These are phyloP conservation scores for Calonectria multiphialidica DNA, from an alignment of 2,329 filamentous ascomycete genomes.

Conservation along the genomic window DNA sequence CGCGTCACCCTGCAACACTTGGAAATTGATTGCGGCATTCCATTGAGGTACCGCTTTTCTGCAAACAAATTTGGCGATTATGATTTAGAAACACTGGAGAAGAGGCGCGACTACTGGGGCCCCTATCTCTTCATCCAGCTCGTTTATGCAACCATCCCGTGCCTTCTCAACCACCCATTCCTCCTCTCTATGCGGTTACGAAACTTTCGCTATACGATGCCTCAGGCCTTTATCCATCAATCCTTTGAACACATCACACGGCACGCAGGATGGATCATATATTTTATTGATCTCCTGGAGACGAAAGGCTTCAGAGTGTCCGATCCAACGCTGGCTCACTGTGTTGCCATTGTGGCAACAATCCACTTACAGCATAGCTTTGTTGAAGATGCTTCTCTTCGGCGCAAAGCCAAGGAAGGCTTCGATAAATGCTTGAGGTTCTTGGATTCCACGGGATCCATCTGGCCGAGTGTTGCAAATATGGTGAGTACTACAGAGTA, in stretches of 20 bases:
- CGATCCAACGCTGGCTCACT: conserved; percentile 52
- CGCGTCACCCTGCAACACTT: conserved; percentile 62
- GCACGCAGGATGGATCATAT: conserved; percentile 65
- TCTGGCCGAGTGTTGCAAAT: conserved; percentile 40
- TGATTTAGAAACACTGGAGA: conserved; percentile 54
- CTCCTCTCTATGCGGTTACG: conserved; percentile 63
- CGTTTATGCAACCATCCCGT: conserved; percentile 64
- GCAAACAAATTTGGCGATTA: conserved; percentile 59
- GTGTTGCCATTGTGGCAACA: conserved; percentile 64
- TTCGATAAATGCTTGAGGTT: conserved; percentile 45
- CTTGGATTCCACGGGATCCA: conserved; percentile 36
- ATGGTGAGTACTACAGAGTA: conserved; percentile 34
- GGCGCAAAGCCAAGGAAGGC: conserved; percentile 39
- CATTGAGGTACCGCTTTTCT: conserved; percentile 63
- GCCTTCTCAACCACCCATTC: conserved; percentile 66
- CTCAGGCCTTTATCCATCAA: conserved; percentile 66
- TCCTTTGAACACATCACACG: conserved; percentile 63
- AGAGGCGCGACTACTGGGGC: conserved; percentile 63
- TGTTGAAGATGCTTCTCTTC: conserved; percentile 44
- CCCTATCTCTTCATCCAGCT: conserved; percentile 66
- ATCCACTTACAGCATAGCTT: conserved; percentile 67
- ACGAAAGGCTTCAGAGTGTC: conserved; percentile 57
- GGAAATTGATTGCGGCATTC: conserved; percentile 64
- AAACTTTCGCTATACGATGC: conserved; percentile 64
- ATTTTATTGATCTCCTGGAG: conserved; percentile 61